phyloP scores from a whole-genome alignment of 2,329 filamentous ascomycete species.

The Aureobasidium musti region DNA sequence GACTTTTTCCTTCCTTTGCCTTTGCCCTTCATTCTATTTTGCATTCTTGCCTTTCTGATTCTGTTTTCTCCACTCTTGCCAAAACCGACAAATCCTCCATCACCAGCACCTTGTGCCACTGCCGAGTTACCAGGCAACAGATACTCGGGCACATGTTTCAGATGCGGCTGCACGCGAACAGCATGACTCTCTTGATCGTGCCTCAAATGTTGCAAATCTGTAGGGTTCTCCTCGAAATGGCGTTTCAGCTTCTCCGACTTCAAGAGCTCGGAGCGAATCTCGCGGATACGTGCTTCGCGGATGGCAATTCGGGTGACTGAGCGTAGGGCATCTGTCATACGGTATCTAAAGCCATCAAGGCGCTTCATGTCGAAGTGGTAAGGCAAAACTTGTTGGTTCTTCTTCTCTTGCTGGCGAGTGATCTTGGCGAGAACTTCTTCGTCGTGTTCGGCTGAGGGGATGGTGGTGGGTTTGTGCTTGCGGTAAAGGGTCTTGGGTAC shows the following conservation, averaged over 20 bases:
- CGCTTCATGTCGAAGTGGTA: conserved; percentile 95
- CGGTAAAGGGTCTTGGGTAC: conserved; percentile 78
- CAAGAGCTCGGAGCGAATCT: conserved; percentile 84
- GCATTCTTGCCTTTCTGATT: conserved; percentile 49
- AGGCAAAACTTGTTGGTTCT: conserved; percentile 78
- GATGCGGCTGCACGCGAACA: conserved; percentile 79
- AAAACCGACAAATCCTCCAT: conserved; percentile 75
- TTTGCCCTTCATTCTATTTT: conserved; percentile 50
- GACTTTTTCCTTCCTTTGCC: conserved; percentile 68
- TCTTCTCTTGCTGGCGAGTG: conserved; percentile 72
- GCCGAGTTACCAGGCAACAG: conserved; percentile 76
- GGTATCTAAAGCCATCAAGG: conserved; percentile 90
- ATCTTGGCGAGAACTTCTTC: conserved; percentile 83
- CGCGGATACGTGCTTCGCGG: conserved; percentile 82
- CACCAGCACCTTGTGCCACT: conserved; percentile 59
- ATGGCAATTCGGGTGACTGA: conserved; percentile 88
- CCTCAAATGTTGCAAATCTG: conserved; percentile 80
- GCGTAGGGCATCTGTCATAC: conserved; percentile 87
- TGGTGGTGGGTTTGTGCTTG: conserved; percentile 85
- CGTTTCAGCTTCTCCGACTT: conserved; percentile 93
- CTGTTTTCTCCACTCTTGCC: conserved; percentile 54
- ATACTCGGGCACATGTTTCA: conserved; percentile 95
- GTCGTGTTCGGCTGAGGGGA: conserved; percentile 75
- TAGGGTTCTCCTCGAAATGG: conserved; percentile 96
- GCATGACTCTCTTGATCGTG: conserved; percentile 88